Base-by-base conservation (phyloP, 2,329 filamentous ascomycete species). In the Pseudogymnoascus sp. region DNA sequence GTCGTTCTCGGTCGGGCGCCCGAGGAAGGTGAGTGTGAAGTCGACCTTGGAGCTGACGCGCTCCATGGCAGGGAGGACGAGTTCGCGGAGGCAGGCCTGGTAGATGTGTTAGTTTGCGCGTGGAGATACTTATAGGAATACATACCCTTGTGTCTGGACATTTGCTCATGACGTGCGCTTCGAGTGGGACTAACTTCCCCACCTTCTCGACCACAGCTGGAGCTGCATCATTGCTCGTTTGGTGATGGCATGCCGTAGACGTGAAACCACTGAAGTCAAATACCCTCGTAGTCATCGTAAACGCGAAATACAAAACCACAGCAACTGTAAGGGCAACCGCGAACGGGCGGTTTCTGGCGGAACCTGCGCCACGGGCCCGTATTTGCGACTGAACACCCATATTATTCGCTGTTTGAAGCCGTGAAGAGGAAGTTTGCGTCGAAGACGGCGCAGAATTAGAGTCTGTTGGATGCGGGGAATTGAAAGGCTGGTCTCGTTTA, bases 121-220 rank as follows among this genome's bases (percentile, higher is more conserved):
- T 31, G 37, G 59, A 38, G 12, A 31, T 10, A 53, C n/a, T 53
- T 59, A 23, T 31, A 44, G 21, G 31, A 33, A 40, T 28, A 65
- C 76, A 10, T 71, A 84, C 82, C 74, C 82, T 83, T 1, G 94
- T 92, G 75, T 99, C 94, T 0, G 93, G 92, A 71, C 94, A 99
- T 80, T 97, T 97, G 77, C 87, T 90, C 88, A 97, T 99, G 70
- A 97, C 94, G 75, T 97, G 93, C 63, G 91, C 90, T 74, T 99
- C 94, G 1, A 99, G 77, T 3, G 91, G 89, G 4, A 97, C 88
- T 64, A 80, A 76, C 28, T 42, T 60, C 12, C 37, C 50, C 28
- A 11, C 5, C 50, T 12, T 56, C 25, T 56, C 50, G n/a, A 33
- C 28, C n/a, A 56, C n/a, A 56, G 50, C 50, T 56, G 8, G n/a